phyloP scores from a whole-genome alignment of 148 eudicot species.

The Vaccinium vitisidaea region DNA sequence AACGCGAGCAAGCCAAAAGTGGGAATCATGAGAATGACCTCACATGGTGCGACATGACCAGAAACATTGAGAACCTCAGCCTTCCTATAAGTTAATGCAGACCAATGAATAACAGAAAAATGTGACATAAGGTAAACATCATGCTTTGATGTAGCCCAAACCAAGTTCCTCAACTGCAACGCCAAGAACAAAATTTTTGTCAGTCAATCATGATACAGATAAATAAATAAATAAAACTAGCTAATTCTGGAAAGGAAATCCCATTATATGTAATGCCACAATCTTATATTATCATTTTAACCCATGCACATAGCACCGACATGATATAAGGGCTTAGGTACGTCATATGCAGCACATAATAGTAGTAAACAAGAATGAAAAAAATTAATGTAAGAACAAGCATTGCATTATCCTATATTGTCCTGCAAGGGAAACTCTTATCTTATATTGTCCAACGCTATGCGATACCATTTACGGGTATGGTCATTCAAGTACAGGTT shows the following conservation, averaged over 20 bases:
- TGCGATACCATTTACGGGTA: background rate
- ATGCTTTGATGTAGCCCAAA: constrained; percentile 90
- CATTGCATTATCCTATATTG: background rate
- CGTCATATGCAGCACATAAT: background rate
- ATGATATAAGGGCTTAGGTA: background rate
- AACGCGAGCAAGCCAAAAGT: background rate
- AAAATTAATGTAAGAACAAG: background rate
- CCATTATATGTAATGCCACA: background rate
- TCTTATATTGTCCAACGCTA: background rate
- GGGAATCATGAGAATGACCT: constrained; percentile 37
- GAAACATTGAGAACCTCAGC: constrained; percentile 76
- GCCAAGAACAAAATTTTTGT: constrained; percentile 11
- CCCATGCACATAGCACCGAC: background rate
- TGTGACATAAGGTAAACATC: constrained; percentile 85
- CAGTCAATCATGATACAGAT: constrained; percentile 9
- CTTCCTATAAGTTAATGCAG: constrained; percentile 42
- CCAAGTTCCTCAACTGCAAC: constrained; percentile 84
- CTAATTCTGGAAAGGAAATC: background rate
- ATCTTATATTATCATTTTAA: background rate
- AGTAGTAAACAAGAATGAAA: background rate
- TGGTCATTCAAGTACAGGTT: background rate
- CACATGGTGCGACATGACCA: constrained; percentile 82
- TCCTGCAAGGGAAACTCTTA: background rate
- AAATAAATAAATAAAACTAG: background rate
- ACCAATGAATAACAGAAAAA: constrained; percentile 54